Conservation (phyloP, 2,329 filamentous ascomycete genomes). For the Magnaporthiopsis rhizophila region DNA sequence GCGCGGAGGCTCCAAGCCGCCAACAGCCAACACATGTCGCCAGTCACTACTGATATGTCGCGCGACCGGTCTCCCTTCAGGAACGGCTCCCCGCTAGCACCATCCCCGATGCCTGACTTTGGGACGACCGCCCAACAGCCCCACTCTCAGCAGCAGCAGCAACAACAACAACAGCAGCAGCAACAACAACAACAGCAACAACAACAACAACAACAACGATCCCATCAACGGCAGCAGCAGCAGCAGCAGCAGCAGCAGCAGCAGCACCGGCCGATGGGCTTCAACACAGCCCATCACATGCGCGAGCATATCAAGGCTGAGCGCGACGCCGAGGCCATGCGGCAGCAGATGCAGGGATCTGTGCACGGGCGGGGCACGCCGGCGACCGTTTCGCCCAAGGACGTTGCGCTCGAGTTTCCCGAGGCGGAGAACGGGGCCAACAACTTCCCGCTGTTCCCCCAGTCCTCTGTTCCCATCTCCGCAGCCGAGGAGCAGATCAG, state of each 20-base stretch:
- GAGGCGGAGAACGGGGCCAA: slow-evolving; percentile 59
- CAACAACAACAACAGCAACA: slow-evolving; percentile 5
- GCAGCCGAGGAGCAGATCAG: slow-evolving; percentile 27
- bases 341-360: slow-evolving; percentile 27
- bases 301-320: slow-evolving; percentile 54
- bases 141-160: slow-evolving; percentile 5
- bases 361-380: slow-evolving; percentile 35
- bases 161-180: background rate
- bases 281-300: slow-evolving; percentile 50
- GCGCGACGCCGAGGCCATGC: slow-evolving; percentile 43
- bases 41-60: slow-evolving; percentile 36
- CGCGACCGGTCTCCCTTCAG: slow-evolving; percentile 78
- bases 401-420: slow-evolving; percentile 78
- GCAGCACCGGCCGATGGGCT: slow-evolving; percentile 22
- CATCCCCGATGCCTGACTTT: slow-evolving; percentile 36
- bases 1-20: slow-evolving; percentile 71
- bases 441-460: slow-evolving; percentile 65
- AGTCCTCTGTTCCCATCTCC: slow-evolving; percentile 35
- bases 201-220: too few relatives aligned
- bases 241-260: background rate
- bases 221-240: too few relatives aligned
- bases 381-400: slow-evolving; percentile 94
- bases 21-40: slow-evolving; percentile 63
- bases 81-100: slow-evolving; percentile 56
- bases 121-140: slow-evolving; percentile 5